Evolutionary conservation across 2,329 filamentous ascomycete genomes (phyloP).

Genomic region (Fusarium keratoplasticum): DNA sequence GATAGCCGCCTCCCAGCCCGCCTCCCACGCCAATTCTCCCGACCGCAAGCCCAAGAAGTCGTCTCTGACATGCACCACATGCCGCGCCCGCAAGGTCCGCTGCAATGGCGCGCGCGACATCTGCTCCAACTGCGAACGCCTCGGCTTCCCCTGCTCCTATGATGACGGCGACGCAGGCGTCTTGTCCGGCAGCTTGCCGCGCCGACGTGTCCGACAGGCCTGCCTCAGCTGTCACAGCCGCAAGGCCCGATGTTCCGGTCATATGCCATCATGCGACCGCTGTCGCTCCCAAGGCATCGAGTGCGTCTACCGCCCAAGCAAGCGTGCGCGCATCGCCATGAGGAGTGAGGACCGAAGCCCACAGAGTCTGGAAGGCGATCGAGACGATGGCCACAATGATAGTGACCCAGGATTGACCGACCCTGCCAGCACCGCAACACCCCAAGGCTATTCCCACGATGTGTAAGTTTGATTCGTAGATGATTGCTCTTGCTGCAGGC

Average conservation of each 20-base stretch:
- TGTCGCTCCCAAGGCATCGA: conserved; percentile 64
- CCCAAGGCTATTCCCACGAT: conserved; percentile 50
- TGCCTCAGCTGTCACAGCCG: conserved; percentile 69
- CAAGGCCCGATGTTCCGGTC: conserved; percentile 70
- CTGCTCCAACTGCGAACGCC: conserved; percentile 69
- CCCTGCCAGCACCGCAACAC: conserved; percentile 47
- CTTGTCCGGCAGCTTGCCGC: conserved; percentile 59
- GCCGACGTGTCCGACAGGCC: conserved; percentile 66
- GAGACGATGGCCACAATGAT: conserved; percentile 49
- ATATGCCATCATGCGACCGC: conserved; percentile 65
- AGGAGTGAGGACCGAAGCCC: conserved; percentile 46
- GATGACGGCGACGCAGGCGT: conserved; percentile 59
- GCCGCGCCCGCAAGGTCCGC: conserved; percentile 67
- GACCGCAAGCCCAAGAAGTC: conserved; percentile 55
- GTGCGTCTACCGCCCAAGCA: conserved; percentile 65
- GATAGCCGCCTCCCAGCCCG: conserved; percentile 33
- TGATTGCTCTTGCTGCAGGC: conserved; percentile 4
- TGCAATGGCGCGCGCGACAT: conserved; percentile 66
- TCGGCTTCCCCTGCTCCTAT: conserved; percentile 69
- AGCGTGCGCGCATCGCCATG: conserved; percentile 50
- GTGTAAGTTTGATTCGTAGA: conserved; percentile 43
- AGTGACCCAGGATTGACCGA: conserved; percentile 52
- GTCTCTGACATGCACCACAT: conserved; percentile 64
- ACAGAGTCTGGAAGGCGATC: conserved; percentile 50
- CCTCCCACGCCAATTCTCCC: conserved; percentile 45